A percentile compares a stretch with the other conserved stretches of the same genome.
These are phyloP conservation scores for Cubamyces sp. DNA, from an alignment of 768 basidiomycete genomes.

Conservation along the genomic window DNA sequence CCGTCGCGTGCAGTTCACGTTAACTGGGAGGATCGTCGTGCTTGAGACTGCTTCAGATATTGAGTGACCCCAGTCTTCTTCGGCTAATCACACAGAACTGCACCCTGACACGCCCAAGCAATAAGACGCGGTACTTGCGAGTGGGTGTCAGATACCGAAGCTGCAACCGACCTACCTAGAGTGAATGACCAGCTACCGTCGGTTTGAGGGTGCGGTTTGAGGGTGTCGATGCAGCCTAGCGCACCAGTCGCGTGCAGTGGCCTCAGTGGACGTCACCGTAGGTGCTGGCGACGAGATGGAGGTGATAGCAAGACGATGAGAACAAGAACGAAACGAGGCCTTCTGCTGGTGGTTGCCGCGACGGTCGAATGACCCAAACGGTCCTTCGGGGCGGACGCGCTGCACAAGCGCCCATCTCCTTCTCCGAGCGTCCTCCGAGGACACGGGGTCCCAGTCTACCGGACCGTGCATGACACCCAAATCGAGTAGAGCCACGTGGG, in stretches of 20 bases:
- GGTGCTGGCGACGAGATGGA: not conserved
- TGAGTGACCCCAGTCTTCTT: not conserved
- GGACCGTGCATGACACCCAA: not conserved
- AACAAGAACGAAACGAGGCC: not conserved
- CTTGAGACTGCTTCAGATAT: not conserved
- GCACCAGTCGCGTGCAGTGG: not conserved
- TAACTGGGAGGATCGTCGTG: not conserved
- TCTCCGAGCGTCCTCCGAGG: conserved; percentile 1
- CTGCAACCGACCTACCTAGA: not conserved
- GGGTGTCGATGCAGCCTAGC: not conserved
- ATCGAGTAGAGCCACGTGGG: not conserved
- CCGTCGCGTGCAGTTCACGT: not conserved
- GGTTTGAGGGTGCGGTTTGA: not conserved
- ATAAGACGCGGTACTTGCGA: not conserved
- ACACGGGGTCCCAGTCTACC: not conserved
- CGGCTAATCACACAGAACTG: not conserved
- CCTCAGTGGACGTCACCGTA: not conserved
- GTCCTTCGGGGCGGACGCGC: not conserved
- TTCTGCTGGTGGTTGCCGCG: not conserved
- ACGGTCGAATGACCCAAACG: not conserved
- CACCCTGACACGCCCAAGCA: not conserved
- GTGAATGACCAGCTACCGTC: conserved; percentile 2
- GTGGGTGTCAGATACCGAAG: too few species aligned
- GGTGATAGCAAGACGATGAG: not conserved
- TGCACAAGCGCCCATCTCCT: conserved; percentile 1